Evolutionary conservation across 192 early-diverging fungal species (phyloP).

Genomic region (Mortierella hygrophila): DNA sequence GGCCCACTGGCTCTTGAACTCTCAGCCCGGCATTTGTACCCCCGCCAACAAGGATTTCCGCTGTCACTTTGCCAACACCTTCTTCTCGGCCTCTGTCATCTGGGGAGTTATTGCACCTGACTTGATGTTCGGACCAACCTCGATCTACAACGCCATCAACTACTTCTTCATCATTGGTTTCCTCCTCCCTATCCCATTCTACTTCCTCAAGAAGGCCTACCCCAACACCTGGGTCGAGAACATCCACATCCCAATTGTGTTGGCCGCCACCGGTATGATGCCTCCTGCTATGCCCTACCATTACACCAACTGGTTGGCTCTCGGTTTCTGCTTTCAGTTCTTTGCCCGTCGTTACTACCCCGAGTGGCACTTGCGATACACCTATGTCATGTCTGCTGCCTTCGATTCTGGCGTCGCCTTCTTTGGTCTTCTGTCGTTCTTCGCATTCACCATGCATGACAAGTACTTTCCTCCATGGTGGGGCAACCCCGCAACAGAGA

Average conservation of each 20-base stretch:
- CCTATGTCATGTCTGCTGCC: constrained; percentile 72
- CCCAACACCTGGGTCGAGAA: constrained; percentile 59
- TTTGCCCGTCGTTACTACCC: constrained; percentile 60
- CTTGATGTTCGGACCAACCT: constrained; percentile 63
- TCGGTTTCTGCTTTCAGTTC: constrained; percentile 66
- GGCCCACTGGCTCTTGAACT: constrained; percentile 54
- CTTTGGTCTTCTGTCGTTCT: constrained; percentile 39
- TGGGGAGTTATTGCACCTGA: constrained; percentile 79
- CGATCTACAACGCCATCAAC: constrained; percentile 39
- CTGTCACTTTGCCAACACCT: constrained; percentile 58
- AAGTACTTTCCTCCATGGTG: constrained; percentile 17
- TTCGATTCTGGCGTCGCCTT: constrained; percentile 62
- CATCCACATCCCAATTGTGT: constrained; percentile 68
- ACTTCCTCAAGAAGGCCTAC: constrained; percentile 59
- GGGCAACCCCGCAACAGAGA: constrained; percentile 9
- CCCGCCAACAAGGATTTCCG: constrained; percentile 24
- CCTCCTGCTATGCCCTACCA: constrained; percentile 63
- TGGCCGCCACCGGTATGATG: constrained; percentile 63
- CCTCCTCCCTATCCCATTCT: constrained; percentile 66
- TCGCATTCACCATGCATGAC: constrained; percentile 41
- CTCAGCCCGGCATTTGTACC: constrained; percentile 46
- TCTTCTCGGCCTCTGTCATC: constrained; percentile 73
- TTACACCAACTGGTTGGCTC: constrained; percentile 52
- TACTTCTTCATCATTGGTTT: constrained; percentile 62
- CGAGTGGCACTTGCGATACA: constrained; percentile 72